Conservation (phyloP, 1,284 basidiomycete species). For the Calocybe gambosa region DNA sequence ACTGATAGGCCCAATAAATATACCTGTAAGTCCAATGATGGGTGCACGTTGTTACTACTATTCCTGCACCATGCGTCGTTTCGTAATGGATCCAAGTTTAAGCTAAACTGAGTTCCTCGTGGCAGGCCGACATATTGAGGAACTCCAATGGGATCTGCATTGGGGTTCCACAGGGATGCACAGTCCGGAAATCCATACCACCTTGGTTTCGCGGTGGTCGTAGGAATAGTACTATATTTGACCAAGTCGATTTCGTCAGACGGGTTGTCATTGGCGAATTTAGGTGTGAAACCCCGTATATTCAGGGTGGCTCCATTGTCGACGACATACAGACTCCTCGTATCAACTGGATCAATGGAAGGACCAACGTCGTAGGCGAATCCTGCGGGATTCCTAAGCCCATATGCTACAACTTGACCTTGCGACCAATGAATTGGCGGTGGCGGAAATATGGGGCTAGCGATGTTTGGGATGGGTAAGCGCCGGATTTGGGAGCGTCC, state of each 20-base stretch:
- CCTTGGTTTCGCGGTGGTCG: constrained; percentile 4
- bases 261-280: constrained; percentile 39
- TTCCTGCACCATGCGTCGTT: constrained; percentile 28
- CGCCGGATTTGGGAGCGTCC: constrained; percentile 36
- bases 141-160: constrained; percentile 28
- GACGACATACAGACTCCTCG: constrained; percentile 27
- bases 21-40: constrained; percentile 31
- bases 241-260: constrained; percentile 33
- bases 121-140: constrained; percentile 25
- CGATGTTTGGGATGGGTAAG: constrained; percentile 16
- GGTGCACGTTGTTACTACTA: constrained; percentile 28
- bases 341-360: background rate
- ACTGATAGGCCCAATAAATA: background rate
- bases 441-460: constrained; percentile 9
- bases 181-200: constrained; percentile 36
- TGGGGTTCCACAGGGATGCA: constrained; percentile 31
- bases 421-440: constrained; percentile 11
- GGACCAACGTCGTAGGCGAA: constrained; percentile 26
- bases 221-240: constrained; percentile 11
- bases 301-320: constrained; percentile 39
- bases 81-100: constrained; percentile 23
- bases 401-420: constrained; percentile 32
- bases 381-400: constrained; percentile 38
- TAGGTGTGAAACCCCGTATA: constrained; percentile 27
- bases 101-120: constrained; percentile 30